phyloP scores from a whole-genome alignment of 306 rosid species.

The Sicyos baderoa region DNA sequence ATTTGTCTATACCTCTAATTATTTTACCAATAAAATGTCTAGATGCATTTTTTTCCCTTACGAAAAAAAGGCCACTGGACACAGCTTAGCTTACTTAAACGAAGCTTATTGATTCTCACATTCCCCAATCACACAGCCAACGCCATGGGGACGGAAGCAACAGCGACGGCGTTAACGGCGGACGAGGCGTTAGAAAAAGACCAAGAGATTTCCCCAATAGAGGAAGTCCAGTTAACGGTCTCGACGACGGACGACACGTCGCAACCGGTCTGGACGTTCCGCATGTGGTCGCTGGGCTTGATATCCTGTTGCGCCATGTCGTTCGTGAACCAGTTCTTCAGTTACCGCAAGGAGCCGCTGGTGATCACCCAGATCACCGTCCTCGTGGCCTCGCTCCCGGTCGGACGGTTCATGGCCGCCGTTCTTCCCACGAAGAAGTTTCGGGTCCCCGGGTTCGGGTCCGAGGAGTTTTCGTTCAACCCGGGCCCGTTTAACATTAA shows the following conservation, averaged over 20 bases:
- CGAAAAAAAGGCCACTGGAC: background rate
- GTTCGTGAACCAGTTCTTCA: slow-evolving; percentile 74
- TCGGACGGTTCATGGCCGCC: slow-evolving; percentile 60
- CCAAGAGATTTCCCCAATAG: slow-evolving; percentile 53
- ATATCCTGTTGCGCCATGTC: slow-evolving; percentile 51
- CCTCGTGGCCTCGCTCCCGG: slow-evolving; percentile 57
- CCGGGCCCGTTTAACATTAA: slow-evolving; percentile 84
- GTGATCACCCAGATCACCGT: slow-evolving; percentile 51
- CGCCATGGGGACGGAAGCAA: slow-evolving; percentile 15
- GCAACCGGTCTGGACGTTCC: slow-evolving; percentile 76
- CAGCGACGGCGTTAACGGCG: slow-evolving; percentile 1
- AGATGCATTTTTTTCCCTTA: no score
- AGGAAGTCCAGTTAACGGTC: slow-evolving; percentile 61
- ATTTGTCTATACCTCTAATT: no score
- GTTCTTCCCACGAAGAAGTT: slow-evolving; percentile 37
- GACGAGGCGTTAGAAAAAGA: slow-evolving; percentile 15
- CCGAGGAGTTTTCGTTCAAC: slow-evolving; percentile 36
- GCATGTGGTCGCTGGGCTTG: slow-evolving; percentile 72
- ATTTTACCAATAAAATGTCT: no score
- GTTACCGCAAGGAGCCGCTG: slow-evolving; percentile 60
- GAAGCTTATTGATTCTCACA: background rate
- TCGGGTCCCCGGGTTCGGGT: slow-evolving; percentile 37
- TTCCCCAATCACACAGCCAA: background rate
- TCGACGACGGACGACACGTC: slow-evolving; percentile 49
- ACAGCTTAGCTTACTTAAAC: background rate